Conservation (phyloP, 768 basidiomycete species). For the Terana coerulea region DNA sequence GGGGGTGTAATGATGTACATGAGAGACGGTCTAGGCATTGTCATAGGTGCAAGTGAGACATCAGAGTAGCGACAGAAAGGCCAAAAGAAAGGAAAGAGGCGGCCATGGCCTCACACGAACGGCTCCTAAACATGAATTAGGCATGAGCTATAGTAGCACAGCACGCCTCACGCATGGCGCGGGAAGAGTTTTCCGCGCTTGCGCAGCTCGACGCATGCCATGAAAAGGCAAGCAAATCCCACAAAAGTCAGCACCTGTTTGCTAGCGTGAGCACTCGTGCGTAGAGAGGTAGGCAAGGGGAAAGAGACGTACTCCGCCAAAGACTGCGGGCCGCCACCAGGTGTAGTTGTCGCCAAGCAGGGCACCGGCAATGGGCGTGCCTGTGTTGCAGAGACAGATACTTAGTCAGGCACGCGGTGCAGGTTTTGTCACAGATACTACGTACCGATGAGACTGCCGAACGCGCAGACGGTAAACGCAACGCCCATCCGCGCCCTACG, state of each 20-base stretch:
- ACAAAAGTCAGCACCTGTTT: constrained; percentile 10
- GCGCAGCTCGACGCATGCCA: background rate
- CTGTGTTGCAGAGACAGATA: no score
- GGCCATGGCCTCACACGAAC: no score
- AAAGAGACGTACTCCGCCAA: constrained; percentile 18
- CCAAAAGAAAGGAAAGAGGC: no score
- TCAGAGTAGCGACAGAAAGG: no score
- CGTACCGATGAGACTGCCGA: constrained; percentile 30
- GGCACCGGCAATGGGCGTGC: constrained; percentile 52
- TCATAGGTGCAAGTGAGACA: no score
- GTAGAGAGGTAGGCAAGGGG: background rate
- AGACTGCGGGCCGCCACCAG: constrained; percentile 28
- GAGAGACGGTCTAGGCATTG: no score
- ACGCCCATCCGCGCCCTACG: constrained; percentile 28
- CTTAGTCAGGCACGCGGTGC: background rate
- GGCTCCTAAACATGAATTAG: no score
- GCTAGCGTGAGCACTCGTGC: background rate
- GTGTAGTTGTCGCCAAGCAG: constrained; percentile 32
- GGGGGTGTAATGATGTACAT: no score
- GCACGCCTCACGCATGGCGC: background rate
- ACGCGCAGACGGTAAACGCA: constrained; percentile 35
- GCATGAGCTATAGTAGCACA: no score
- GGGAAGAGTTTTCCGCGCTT: background rate
- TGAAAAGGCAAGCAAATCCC: constrained; percentile 7
- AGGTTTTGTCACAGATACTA: background rate